A percentile compares a stretch with the other conserved stretches of the same genome.
Conservation (phyloP, 208 protist genomes). For the Acanthamoeba lenticulata region DNA sequence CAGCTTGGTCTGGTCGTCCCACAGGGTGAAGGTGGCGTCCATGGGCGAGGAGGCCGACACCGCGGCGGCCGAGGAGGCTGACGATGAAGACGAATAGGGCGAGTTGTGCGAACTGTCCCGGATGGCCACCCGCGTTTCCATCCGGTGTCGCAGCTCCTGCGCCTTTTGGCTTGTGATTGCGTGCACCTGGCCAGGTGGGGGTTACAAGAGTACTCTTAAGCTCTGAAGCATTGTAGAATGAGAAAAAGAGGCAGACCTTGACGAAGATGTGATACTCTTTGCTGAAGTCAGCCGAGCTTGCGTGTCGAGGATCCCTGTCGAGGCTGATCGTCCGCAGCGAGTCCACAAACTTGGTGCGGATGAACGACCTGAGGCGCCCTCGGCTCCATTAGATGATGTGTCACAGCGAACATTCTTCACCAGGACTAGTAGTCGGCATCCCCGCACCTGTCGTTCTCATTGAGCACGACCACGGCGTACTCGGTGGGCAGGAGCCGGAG, state of each 20-base stretch:
- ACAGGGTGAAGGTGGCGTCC: not conserved
- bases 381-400: not conserved
- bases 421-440: too few relatives aligned
- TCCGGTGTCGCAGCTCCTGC: not conserved
- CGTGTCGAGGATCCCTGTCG: not conserved
- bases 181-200: not conserved
- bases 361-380: not conserved
- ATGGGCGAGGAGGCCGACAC: not conserved
- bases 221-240: not conserved
- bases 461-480: not conserved
- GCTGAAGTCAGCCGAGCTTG: not conserved
- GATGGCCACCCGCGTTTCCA: not conserved
- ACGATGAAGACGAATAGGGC: not conserved
- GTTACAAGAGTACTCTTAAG: too few relatives aligned
- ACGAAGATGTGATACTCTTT: not conserved
- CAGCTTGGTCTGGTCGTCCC: not conserved
- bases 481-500: not conserved
- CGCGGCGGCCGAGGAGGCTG: not conserved
- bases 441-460: not conserved
- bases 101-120: not conserved
- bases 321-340: not conserved
- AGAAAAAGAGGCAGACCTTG: not conserved
- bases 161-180: not conserved
- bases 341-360: not conserved
- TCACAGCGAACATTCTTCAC: not conserved